Evolutionary conservation across 495 filamentous ascomycete genomes (phyloP), one percentile per base, ranked within the genome.

Genomic region (Penicillium cataractarum): DNA sequence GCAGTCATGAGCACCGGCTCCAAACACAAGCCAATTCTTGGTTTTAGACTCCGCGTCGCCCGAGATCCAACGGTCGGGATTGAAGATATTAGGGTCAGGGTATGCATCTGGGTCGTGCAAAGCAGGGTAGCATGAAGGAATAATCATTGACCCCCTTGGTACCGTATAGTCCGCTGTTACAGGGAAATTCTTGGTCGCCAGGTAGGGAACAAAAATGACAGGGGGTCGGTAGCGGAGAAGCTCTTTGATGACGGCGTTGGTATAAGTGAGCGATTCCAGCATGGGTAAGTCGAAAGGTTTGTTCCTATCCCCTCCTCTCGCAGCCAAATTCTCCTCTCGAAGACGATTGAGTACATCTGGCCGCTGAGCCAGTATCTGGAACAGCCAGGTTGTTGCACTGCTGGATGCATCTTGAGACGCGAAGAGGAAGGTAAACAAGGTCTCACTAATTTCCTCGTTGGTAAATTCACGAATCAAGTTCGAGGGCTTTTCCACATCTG

Each of bases 11-110:
- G 93, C 84, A 0, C 93, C 93, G 0, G 91, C 90, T 32, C 93
- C 93, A 68, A 98, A 98, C 2, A 98, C 94, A 26, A 98, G 84
- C 84, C 89, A 98, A 75, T 98, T 98, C 85, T 97, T 97, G 48
- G 86, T 85, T 60, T 92, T 90, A 70, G 91, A 89, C 74, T 97
- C 94, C 3, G 94, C 94, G 66, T 92, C 90, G 13, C 94, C 93
- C 3, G 86, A 85, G 64, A 93, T 90, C 86, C 93, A 98, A 49
- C 93, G 85, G 58, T 98, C 93, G 1, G 93, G 93, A 67, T 83
- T 70, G 67, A 91, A 98, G 21, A 81, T 76, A 68, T 98, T 90
- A 1, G 94, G 93, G 59, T 91, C 85, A 21, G 89, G 83, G 63
- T 97, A 98, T 3, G 88, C 90, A 58, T 96, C 90, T 13, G 91